Percentiles rank a stretch among this genome's conserved stretches.
Evolutionary conservation across 805 yeast species (phyloP).

Genomic region (Candida suzukii): DNA sequence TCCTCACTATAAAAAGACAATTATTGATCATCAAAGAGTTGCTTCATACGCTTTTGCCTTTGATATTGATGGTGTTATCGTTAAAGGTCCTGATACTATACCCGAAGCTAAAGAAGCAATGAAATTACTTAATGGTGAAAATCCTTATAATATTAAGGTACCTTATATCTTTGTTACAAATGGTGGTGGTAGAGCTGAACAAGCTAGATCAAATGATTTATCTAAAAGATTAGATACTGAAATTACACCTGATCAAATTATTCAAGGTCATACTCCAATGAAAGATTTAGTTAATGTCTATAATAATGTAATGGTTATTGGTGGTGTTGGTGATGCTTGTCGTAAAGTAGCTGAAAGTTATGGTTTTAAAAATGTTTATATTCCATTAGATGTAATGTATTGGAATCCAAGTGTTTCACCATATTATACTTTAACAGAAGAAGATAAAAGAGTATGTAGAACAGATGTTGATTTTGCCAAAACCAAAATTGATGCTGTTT

Average conservation of each 20-base stretch:
- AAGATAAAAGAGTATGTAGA: conserved; percentile 49
- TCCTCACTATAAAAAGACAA: conserved; percentile 39
- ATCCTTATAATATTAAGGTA: conserved; percentile 67
- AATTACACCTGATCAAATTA: conserved; percentile 70
- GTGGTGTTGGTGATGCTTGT: conserved; percentile 83
- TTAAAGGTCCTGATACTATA: conserved; percentile 77
- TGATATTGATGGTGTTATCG: conserved; percentile 88
- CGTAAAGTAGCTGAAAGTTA: conserved; percentile 76
- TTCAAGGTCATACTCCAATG: conserved; percentile 95
- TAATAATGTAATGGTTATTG: conserved; percentile 76
- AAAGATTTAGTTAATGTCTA: conserved; percentile 63
- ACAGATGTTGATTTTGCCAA: conserved; percentile 60
- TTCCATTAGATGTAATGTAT: conserved; percentile 74
- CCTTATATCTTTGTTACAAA: conserved; percentile 85
- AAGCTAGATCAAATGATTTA: conserved; percentile 65
- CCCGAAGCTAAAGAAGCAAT: conserved; percentile 76
- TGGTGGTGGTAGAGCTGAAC: conserved; percentile 87
- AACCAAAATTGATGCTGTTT: conserved; percentile 66
- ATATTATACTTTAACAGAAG: conserved; percentile 70
- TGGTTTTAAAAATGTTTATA: conserved; percentile 77
- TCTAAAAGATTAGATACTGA: conserved; percentile 50
- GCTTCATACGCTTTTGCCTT: conserved; percentile 87
- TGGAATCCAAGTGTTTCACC: conserved; percentile 88
- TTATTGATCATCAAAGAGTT: conserved; percentile 63
- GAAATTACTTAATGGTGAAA: conserved; percentile 66